A percentile compares a stretch with the other conserved stretches of the same genome.
Conservation (phyloP, 768 basidiomycete genomes). For the Amanita rimosa region DNA sequence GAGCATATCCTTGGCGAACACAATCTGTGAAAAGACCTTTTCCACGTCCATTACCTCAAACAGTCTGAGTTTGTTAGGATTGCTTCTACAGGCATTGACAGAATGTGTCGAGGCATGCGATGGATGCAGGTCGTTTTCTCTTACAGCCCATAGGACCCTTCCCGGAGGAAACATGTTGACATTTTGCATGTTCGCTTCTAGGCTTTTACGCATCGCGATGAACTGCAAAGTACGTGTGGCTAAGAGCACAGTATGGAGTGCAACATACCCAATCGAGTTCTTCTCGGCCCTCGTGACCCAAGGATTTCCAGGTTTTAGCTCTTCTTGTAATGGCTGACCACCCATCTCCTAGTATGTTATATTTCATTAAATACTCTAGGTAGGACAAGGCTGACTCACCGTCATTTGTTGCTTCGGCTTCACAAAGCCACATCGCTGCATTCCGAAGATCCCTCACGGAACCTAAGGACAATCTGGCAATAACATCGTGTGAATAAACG, state of each 20-base stretch:
- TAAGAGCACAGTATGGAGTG: not conserved
- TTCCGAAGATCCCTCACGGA: constrained; percentile 67
- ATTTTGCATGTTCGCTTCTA: constrained; percentile 77
- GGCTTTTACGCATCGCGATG: constrained; percentile 67
- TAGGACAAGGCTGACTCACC: too few relatives aligned
- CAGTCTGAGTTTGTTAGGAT: constrained; percentile 47
- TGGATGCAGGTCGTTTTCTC: constrained; percentile 59
- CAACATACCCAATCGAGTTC: constrained; percentile 44
- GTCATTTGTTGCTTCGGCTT: constrained; percentile 32
- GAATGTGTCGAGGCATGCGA: constrained; percentile 17
- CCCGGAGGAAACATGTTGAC: constrained; percentile 68
- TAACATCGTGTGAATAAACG: constrained; percentile 74
- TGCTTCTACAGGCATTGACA: constrained; percentile 5
- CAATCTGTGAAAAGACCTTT: constrained; percentile 68
- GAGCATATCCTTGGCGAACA: constrained; percentile 78
- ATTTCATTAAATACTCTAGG: too few relatives aligned
- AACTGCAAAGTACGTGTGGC: constrained; percentile 33
- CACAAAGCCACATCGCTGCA: constrained; percentile 71
- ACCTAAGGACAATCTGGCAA: constrained; percentile 68
- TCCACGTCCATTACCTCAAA: constrained; percentile 74
- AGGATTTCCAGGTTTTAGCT: constrained; percentile 49
- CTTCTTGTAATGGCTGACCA: constrained; percentile 33
- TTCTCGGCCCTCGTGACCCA: constrained; percentile 35
- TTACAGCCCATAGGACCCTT: constrained; percentile 68
- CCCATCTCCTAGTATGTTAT: constrained; percentile 36